These are phyloP conservation scores for Mycena capillaripes DNA, from an alignment of 768 basidiomycete genomes.

Conservation along the genomic window DNA sequence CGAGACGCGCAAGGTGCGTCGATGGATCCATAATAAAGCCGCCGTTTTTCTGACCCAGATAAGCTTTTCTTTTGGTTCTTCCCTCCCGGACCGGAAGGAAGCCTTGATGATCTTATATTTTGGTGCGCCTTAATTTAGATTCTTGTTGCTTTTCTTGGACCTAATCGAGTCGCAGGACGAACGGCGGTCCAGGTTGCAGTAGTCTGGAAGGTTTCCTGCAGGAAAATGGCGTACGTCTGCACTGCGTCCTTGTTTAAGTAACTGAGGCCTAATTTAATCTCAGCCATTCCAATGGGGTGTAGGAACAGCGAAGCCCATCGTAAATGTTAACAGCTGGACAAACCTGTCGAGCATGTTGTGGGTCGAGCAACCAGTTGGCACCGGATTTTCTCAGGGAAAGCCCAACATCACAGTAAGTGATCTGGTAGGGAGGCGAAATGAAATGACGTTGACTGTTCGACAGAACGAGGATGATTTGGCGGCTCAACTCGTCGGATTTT, in stretches of 20 bases:
- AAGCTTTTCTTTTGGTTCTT: slow-evolving; percentile 91
- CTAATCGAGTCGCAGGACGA: slow-evolving; percentile 64
- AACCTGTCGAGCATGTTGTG: slow-evolving; percentile 82
- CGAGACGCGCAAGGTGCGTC: slow-evolving; percentile 75
- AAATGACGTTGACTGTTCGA: slow-evolving; percentile 7
- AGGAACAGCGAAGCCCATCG: slow-evolving; percentile 74
- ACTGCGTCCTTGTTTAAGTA: neutral
- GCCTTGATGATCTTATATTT: slow-evolving; percentile 80
- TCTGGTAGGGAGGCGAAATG: slow-evolving; percentile 29
- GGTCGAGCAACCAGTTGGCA: slow-evolving; percentile 87
- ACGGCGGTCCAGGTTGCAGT: slow-evolving; percentile 82
- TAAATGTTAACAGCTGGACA: slow-evolving; percentile 82
- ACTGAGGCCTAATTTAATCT: slow-evolving; percentile 6
- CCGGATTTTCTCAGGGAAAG: slow-evolving; percentile 80
- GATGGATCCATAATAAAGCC: neutral
- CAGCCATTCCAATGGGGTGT: slow-evolving; percentile 78
- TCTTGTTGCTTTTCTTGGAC: neutral
- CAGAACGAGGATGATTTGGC: slow-evolving; percentile 66
- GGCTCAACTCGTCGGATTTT: slow-evolving; percentile 67
- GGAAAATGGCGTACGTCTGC: slow-evolving; percentile 74
- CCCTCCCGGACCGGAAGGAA: slow-evolving; percentile 81
- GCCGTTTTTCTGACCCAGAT: neutral
- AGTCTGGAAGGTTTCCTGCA: slow-evolving; percentile 79
- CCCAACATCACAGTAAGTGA: slow-evolving; percentile 71
- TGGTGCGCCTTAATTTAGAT: slow-evolving; percentile 59